Evolutionary conservation across 371 early-diverging fungal species (phyloP).

Genomic region (Chytridium lagenaria): DNA sequence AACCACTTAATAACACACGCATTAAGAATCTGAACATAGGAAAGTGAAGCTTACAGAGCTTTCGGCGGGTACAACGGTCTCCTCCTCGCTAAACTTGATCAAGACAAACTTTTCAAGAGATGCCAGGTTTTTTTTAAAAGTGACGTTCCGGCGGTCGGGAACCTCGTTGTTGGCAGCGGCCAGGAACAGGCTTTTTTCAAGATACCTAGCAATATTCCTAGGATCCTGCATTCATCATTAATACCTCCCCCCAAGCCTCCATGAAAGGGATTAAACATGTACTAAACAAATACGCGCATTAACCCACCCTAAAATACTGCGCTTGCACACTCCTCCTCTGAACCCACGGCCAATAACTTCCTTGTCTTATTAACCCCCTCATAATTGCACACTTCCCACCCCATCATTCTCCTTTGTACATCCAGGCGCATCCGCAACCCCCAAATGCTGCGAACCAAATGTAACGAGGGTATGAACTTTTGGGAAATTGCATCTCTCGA

Average conservation of each 20-base stretch:
- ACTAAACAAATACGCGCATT: background rate
- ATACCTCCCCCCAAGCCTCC: too few relatives aligned
- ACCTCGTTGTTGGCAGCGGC: constrained; percentile 87
- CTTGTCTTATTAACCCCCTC: constrained; percentile 67
- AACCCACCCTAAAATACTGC: constrained; percentile 78
- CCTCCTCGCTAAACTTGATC: constrained; percentile 78
- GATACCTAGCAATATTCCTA: constrained; percentile 59
- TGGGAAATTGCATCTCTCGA: constrained; percentile 81
- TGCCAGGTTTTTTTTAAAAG: constrained; percentile 63
- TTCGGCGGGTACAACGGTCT: constrained; percentile 77
- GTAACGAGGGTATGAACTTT: constrained; percentile 80
- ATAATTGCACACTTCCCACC: constrained; percentile 66
- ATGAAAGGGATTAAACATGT: too few relatives aligned
- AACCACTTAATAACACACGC: too few relatives aligned
- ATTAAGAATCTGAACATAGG: background rate
- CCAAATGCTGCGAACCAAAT: constrained; percentile 83
- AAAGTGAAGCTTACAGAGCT: constrained; percentile 54
- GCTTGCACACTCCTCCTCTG: constrained; percentile 87
- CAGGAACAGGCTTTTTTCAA: constrained; percentile 77
- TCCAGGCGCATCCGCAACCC: constrained; percentile 82
- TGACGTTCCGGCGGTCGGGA: constrained; percentile 45
- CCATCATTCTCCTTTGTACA: constrained; percentile 53
- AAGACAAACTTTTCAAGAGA: constrained; percentile 75
- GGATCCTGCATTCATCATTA: too few relatives aligned
- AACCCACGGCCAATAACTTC: constrained; percentile 83